Percentiles rank a stretch among this genome's conserved stretches.
Conservation (phyloP, 441 rosid genomes). For the Syzygium syzygioides region DNA sequence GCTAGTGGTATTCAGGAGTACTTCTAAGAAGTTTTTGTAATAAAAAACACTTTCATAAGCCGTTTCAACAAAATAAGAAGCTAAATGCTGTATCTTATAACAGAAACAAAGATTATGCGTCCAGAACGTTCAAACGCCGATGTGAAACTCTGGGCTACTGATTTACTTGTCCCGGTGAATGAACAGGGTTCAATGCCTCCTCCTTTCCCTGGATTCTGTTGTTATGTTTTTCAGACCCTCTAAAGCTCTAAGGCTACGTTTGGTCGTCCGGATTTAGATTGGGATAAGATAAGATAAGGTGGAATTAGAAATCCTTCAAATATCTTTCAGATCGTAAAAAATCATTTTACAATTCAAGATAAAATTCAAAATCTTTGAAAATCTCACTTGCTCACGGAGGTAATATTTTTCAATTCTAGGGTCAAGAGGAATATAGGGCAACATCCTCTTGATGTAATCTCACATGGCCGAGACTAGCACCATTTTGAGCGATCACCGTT, state of each 20-base stretch:
- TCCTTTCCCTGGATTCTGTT: background rate
- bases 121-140: background rate
- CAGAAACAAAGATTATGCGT: background rate
- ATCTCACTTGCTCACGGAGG: too few species aligned
- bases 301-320: too few species aligned
- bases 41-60: background rate
- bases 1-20: background rate
- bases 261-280: too few species aligned
- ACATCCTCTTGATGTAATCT: too few species aligned
- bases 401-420: too few species aligned
- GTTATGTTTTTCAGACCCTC: background rate
- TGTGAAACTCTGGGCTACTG: background rate
- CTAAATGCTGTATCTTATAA: background rate
- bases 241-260: background rate
- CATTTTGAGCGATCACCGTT: too few species aligned
- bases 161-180: background rate
- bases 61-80: background rate
- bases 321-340: too few species aligned
- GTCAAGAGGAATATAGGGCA: too few species aligned
- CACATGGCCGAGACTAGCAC: too few species aligned
- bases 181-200: background rate
- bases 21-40: background rate
- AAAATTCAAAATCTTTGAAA: too few species aligned
- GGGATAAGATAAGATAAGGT: too few species aligned
- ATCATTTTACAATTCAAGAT: too few species aligned